Conservation (phyloP, 129 eudicot genomes). For the Oenanthe sinensis region DNA sequence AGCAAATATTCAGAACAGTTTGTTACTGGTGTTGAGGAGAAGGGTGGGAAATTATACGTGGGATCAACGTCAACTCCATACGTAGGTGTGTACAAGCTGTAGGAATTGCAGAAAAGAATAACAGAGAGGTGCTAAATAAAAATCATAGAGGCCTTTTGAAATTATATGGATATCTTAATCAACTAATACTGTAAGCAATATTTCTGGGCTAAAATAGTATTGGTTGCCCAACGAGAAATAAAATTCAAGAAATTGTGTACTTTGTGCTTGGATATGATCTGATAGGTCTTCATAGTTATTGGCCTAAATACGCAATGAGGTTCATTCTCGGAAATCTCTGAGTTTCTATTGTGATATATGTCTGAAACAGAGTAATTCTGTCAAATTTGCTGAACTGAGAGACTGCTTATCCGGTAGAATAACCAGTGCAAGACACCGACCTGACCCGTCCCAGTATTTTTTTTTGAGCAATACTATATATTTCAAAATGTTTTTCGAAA, state of each 20-base stretch:
- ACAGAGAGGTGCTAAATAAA: background rate
- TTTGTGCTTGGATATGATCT: background rate
- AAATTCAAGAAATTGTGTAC: background rate
- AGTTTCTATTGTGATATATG: too few relatives aligned
- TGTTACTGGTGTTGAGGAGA: slow-evolving; percentile 2
- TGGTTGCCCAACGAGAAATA: background rate
- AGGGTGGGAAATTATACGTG: background rate
- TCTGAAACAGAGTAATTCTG: too few relatives aligned
- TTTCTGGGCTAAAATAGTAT: background rate
- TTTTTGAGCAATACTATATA: too few relatives aligned
- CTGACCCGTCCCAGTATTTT: too few relatives aligned
- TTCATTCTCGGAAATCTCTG: too few relatives aligned
- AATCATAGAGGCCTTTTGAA: background rate
- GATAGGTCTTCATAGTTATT: too few relatives aligned
- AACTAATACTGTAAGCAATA: background rate
- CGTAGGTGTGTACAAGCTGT: background rate
- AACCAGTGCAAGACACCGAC: too few relatives aligned
- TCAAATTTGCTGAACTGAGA: too few relatives aligned
- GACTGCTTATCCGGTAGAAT: too few relatives aligned
- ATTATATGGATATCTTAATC: background rate
- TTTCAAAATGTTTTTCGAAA: too few relatives aligned
- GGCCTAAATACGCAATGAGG: too few relatives aligned
- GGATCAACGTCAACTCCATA: background rate
- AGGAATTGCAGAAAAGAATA: background rate
- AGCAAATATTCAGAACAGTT: background rate